phyloP scores from a whole-genome alignment of 2,329 filamentous ascomycete genomes.

The Colletotrichum echinochloae region DNA sequence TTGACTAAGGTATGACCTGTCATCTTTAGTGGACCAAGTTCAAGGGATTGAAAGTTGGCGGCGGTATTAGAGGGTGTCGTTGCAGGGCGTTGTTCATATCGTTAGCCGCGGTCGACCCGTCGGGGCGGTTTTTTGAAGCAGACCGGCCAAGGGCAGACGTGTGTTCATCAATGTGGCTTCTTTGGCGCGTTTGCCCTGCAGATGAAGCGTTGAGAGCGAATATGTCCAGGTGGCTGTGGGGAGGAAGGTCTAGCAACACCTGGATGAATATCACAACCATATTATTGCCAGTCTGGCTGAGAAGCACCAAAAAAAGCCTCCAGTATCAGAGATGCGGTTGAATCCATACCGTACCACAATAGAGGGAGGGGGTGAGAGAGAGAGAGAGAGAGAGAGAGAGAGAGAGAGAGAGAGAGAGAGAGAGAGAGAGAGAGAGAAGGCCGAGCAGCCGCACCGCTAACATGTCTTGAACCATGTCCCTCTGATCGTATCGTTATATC shows the following conservation, averaged over 20 bases:
- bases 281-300: not conserved
- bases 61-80: not conserved
- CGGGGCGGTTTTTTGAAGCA: constrained; percentile 44
- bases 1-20: constrained; percentile 18
- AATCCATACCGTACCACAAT: not conserved
- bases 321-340: not conserved
- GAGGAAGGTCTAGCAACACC: no score
- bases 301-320: not conserved
- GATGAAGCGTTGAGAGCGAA: constrained; percentile 28
- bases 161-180: constrained; percentile 46
- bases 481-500: not conserved
- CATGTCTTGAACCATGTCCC: not conserved
- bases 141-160: constrained; percentile 44
- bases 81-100: constrained; percentile 45
- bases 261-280: not conserved
- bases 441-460: not conserved
- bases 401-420: no score
- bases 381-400: no score
- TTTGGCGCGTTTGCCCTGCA: constrained; percentile 46
- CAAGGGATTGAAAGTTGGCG: not conserved
- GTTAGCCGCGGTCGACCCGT: constrained; percentile 45
- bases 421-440: no score
- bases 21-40: no score
- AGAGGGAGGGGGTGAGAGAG: no score
- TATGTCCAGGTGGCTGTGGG: not conserved